These are phyloP conservation scores for Apiosordaria backusii DNA, from an alignment of 495 filamentous ascomycete species.

Conservation along the genomic window DNA sequence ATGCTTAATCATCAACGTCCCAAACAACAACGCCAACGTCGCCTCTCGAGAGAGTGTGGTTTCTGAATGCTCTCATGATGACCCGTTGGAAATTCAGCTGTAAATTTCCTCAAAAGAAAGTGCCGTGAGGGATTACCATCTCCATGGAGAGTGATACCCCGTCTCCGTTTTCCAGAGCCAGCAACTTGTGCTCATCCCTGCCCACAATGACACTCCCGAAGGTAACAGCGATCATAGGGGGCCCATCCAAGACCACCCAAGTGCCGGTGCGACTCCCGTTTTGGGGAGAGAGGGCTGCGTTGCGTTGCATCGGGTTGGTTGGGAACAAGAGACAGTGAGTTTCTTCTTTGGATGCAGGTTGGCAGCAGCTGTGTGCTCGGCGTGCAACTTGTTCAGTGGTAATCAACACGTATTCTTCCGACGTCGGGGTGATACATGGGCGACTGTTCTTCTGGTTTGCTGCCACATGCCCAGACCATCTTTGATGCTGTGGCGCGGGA, in stretches of 20 bases:
- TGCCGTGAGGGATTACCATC: not conserved
- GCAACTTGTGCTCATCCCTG: not conserved
- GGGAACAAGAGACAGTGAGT: not conserved
- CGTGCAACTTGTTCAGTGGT: not conserved
- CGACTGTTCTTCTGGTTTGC: not conserved
- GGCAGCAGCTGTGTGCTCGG: not conserved
- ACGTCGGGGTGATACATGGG: slow-evolving; percentile 1
- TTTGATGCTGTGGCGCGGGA: not conserved
- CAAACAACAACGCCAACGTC: not conserved
- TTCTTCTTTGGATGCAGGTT: not conserved
- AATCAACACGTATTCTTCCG: not conserved
- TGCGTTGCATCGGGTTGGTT: slow-evolving; percentile 6
- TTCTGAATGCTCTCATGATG: not conserved
- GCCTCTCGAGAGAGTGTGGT: not conserved
- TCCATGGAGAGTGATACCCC: not conserved
- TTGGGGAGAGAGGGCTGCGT: not conserved
- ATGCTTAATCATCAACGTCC: slow-evolving; percentile 12
- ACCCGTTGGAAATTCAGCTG: not conserved
- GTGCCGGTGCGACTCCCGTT: slow-evolving; percentile 12
- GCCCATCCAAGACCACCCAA: not conserved
- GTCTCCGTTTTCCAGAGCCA: not conserved
- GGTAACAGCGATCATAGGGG: not conserved
- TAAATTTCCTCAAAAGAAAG: not conserved
- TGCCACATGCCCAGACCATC: not conserved
- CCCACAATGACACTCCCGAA: not conserved